Conservation (phyloP, 2,329 filamentous ascomycete genomes). For the Fusarium newnesense region DNA sequence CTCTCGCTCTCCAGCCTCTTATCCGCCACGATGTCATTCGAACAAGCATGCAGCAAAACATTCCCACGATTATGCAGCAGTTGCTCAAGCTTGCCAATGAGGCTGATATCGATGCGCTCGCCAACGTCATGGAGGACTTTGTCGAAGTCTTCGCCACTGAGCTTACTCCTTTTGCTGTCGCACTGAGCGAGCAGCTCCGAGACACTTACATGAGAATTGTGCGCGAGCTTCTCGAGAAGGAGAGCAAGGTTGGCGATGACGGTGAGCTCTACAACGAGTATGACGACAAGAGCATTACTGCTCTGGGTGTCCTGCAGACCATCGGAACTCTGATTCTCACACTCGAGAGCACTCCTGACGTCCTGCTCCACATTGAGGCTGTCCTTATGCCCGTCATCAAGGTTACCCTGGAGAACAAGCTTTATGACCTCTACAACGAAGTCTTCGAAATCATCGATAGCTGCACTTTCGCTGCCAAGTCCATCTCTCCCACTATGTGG, state of each 20-base stretch:
- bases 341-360: conserved; percentile 95
- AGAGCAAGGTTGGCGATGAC: conserved; percentile 78
- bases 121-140: conserved; percentile 99
- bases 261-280: conserved; percentile 89
- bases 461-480: conserved; percentile 97
- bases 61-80: conserved; percentile 99
- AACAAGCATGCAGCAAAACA: conserved; percentile 95
- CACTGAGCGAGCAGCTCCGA: conserved; percentile 91
- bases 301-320: conserved; percentile 93
- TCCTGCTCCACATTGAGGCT: conserved; percentile 91
- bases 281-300: conserved; percentile 99
- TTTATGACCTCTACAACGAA: conserved; percentile 98
- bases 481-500: conserved; percentile 98
- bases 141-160: conserved; percentile 98
- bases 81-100: conserved; percentile 96
- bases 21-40: conserved; percentile 96
- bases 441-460: conserved; percentile 99
- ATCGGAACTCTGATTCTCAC: conserved; percentile 98
- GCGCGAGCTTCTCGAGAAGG: conserved; percentile 88
- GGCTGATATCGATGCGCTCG: conserved; percentile 95
- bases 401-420: conserved; percentile 96
- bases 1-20: conserved; percentile 91
- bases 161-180: conserved; percentile 95
- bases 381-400: conserved; percentile 97
- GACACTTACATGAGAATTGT: conserved; percentile 97